phyloP scores from a whole-genome alignment of 495 filamentous ascomycete species.

The Trichoderma gamsii region DNA sequence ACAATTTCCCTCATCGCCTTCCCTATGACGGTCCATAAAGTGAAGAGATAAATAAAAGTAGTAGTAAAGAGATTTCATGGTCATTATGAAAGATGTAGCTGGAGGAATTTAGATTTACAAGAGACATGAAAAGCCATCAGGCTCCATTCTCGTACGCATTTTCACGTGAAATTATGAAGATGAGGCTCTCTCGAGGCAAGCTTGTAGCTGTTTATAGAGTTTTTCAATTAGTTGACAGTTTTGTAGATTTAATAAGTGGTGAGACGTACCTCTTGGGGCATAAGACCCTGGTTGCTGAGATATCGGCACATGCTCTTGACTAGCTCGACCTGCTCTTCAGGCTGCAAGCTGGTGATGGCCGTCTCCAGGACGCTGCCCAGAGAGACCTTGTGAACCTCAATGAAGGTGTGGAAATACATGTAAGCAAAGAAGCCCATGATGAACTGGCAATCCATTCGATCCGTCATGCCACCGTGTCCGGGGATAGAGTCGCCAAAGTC shows the following conservation, averaged over 20 bases:
- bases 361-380: slow-evolving; percentile 83
- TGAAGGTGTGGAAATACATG: slow-evolving; percentile 98
- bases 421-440: slow-evolving; percentile 99
- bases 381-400: slow-evolving; percentile 74
- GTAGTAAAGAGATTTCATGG: not conserved
- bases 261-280: slow-evolving; percentile 53
- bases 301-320: slow-evolving; percentile 78
- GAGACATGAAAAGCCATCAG: not conserved
- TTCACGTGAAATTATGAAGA: not conserved
- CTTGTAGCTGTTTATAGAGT: not conserved
- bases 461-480: slow-evolving; percentile 96
- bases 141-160: not conserved
- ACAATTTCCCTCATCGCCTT: not conserved
- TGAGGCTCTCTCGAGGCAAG: slow-evolving; percentile 1
- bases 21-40: not conserved
- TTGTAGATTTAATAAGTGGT: not conserved
- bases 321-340: slow-evolving; percentile 85
- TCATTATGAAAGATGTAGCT: slow-evolving; percentile 10
- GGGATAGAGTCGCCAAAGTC: slow-evolving; percentile 98
- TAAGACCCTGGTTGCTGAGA: slow-evolving; percentile 74
- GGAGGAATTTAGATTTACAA: not conserved
- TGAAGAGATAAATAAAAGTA: not conserved
- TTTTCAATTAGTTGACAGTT: not conserved
- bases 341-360: slow-evolving; percentile 73
- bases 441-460: slow-evolving; percentile 99